Conservation (phyloP, 352 stramenopile species). For the Phytophthora aleatoria region DNA sequence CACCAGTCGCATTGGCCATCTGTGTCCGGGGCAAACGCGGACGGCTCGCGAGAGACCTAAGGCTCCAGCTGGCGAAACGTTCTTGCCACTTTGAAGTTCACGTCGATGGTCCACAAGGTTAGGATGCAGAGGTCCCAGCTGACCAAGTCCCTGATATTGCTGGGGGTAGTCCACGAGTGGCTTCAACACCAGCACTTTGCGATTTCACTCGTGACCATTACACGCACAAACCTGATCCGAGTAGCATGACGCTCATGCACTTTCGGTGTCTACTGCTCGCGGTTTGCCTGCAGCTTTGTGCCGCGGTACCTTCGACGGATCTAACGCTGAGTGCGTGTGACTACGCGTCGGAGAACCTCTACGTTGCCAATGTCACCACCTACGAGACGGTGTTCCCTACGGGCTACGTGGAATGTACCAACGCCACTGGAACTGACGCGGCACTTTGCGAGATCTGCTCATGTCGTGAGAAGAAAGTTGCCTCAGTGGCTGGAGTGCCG, state of each 20-base stretch:
- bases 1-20: conserved; percentile 24
- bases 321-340: conserved; percentile 24
- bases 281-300: conserved; percentile 14
- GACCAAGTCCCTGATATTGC: conserved; percentile 14
- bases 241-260: conserved; percentile 15
- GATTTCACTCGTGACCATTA: conserved; percentile 10
- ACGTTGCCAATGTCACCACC: conserved; percentile 36
- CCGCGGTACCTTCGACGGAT: conserved; percentile 17
- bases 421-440: conserved; percentile 6
- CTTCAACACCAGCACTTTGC: conserved; percentile 18
- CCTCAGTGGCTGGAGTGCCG: conserved; percentile 18
- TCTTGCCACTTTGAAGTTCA: conserved; percentile 25
- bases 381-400: conserved; percentile 31
- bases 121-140: conserved; percentile 28
- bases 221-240: conserved; percentile 11
- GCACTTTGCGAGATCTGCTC: conserved; percentile 32
- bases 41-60: conserved; percentile 17
- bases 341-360: conserved; percentile 30
- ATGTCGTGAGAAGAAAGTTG: conserved; percentile 47
- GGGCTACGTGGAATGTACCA: conserved; percentile 42
- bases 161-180: neutral
- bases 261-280: conserved; percentile 7
- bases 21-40: conserved; percentile 11
- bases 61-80: conserved; percentile 17
- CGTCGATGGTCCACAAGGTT: conserved; percentile 20